A percentile compares a stretch with the other conserved stretches of the same genome.
Evolutionary conservation across 2,329 filamentous ascomycete genomes (phyloP).

Genomic region (Arthrobotrys conoides): DNA sequence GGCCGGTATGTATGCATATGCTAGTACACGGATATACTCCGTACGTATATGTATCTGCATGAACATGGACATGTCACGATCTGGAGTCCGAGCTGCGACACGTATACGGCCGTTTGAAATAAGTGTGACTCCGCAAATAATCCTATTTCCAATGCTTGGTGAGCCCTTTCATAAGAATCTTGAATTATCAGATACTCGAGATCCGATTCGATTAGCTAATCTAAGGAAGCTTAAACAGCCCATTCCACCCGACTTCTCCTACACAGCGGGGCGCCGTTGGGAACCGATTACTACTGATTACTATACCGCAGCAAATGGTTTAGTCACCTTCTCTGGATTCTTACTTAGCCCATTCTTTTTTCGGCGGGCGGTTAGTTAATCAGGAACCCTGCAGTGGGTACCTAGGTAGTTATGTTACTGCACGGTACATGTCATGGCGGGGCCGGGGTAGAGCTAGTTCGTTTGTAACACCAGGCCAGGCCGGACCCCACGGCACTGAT

Average conservation of each 20-base stretch:
- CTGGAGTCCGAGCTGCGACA: not conserved
- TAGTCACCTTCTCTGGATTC: constrained; percentile 34
- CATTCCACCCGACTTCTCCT: constrained; percentile 20
- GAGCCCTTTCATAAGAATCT: constrained; percentile 40
- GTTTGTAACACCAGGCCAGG: constrained; percentile 25
- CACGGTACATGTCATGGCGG: not conserved
- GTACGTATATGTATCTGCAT: no score
- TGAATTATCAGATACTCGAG: not conserved
- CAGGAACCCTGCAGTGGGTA: constrained; percentile 40
- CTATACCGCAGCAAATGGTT: constrained; percentile 59
- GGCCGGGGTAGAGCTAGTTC: constrained; percentile 34
- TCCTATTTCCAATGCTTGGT: constrained; percentile 60
- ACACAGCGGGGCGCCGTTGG: constrained; percentile 8
- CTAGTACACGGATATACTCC: no score
- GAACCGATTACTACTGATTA: constrained; percentile 55
- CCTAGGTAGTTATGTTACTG: no score
- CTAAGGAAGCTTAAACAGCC: not conserved
- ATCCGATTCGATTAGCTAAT: constrained; percentile 7
- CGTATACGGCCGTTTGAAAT: constrained; percentile 1
- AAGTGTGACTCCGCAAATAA: not conserved
- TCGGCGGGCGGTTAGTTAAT: constrained; percentile 44
- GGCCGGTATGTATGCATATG: not conserved
- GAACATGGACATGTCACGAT: not conserved
- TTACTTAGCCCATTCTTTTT: constrained; percentile 11
- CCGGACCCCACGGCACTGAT: constrained; percentile 9